Conservation (phyloP, 306 rosid genomes). For the Lablab purpureus region DNA sequence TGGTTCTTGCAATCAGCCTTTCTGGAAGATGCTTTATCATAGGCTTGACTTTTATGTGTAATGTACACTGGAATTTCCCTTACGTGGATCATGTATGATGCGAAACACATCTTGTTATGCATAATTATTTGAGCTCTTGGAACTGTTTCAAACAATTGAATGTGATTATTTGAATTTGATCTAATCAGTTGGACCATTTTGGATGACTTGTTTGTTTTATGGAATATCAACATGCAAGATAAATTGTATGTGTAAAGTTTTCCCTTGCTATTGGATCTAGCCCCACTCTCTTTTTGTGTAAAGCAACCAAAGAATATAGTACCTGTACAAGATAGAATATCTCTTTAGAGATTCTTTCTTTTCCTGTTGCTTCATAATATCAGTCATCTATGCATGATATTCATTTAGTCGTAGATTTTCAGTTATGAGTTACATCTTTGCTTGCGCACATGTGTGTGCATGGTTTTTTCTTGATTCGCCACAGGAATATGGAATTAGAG, state of each 20-base stretch:
- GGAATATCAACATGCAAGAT: constrained; percentile 1
- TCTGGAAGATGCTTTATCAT: constrained; percentile 23
- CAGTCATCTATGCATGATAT: constrained; percentile 1
- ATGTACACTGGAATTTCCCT: not conserved
- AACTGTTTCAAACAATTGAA: constrained; percentile 18
- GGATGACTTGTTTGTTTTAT: constrained; percentile 14
- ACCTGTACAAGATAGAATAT: constrained; percentile 12
- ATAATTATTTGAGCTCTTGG: not conserved
- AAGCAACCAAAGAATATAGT: constrained; percentile 12
- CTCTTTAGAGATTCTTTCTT: constrained; percentile 8
- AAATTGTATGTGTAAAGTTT: not conserved
- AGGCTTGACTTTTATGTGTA: not conserved
- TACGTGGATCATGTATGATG: constrained; percentile 19
- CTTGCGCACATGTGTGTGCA: not conserved
- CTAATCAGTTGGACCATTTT: not conserved
- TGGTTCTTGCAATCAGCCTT: constrained; percentile 30
- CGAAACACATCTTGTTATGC: not conserved
- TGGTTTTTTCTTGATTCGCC: constrained; percentile 35
- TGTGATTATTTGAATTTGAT: constrained; percentile 27
- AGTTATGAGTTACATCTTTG: constrained; percentile 7
- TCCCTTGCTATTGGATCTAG: constrained; percentile 14
- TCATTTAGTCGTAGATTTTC: constrained; percentile 2
- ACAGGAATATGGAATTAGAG: constrained; percentile 91
- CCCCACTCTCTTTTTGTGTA: not conserved
- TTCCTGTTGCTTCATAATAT: constrained; percentile 11